Evolutionary conservation across 2,329 filamentous ascomycete species (phyloP).

Genomic region (Penicillium brasilianum): DNA sequence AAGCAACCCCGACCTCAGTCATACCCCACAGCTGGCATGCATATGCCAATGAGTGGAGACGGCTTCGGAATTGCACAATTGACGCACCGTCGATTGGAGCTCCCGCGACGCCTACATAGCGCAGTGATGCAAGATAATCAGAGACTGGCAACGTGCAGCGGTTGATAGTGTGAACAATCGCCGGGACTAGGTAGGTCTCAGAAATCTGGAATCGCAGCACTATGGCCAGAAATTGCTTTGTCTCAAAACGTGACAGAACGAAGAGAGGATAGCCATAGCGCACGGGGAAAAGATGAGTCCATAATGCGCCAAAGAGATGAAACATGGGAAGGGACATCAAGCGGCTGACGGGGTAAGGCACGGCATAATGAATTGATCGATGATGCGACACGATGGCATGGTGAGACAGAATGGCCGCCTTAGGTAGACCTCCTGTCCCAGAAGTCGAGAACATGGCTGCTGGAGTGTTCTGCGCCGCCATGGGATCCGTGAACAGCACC

Average conservation of each 20-base stretch:
- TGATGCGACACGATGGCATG: constrained; percentile 61
- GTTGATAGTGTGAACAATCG: constrained; percentile 49
- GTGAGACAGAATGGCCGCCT: constrained; percentile 64
- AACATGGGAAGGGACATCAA: constrained; percentile 60
- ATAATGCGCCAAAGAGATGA: constrained; percentile 56
- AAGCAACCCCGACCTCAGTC: constrained; percentile 57
- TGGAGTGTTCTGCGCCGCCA: constrained; percentile 52
- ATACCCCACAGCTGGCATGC: constrained; percentile 60
- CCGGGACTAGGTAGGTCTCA: constrained; percentile 55
- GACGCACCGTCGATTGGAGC: constrained; percentile 53
- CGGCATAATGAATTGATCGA: constrained; percentile 48
- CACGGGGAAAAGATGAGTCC: constrained; percentile 54
- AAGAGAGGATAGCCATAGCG: constrained; percentile 54
- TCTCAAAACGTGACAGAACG: constrained; percentile 54
- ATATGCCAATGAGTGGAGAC: constrained; percentile 49
- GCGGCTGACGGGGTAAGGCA: constrained; percentile 49
- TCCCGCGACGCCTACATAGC: constrained; percentile 55
- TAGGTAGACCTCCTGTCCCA: constrained; percentile 66
- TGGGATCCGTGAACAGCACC: constrained; percentile 51
- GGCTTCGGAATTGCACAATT: constrained; percentile 47
- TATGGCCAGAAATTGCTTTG: constrained; percentile 47
- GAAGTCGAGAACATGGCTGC: constrained; percentile 60
- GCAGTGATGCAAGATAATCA: constrained; percentile 47
- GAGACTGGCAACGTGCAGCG: constrained; percentile 33
- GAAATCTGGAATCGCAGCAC: constrained; percentile 52